Evolutionary conservation across 139 green algal species (phyloP), one percentile per base, ranked within the genome.

Genomic region (Pseudopediastrum boryanum): DNA sequence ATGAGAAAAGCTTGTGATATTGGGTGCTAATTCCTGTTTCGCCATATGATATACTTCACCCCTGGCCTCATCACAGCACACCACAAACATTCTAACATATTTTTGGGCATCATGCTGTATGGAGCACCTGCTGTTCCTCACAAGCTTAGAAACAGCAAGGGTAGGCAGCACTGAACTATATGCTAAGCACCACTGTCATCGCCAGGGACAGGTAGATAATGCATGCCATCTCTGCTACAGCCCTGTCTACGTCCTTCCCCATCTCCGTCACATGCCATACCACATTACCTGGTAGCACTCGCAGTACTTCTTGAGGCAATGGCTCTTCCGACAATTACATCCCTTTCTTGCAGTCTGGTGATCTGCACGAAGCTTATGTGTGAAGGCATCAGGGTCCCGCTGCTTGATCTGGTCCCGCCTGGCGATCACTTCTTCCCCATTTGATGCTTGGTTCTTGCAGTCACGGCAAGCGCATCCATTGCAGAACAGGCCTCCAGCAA

Each of bases 271-370:
- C 56, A 65, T 65, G 9, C 10, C 48, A 4, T 23, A 2, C 33
- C 4, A 54, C 12, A 75, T 35, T 64, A 94, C 94, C 89, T 98
- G 94, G 85, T 93, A 99, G 91, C 96, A 99, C 86, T 99, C 96
- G 85, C 96, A 99, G 88, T 99, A 99, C 90, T 98, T 98, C 69
- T 99, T 99, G 39, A 93, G 88, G 90, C 96, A 99, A 70, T 92
- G 82, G 46, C 84, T 93, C 63, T 91, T 79, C 80, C 85, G 79
- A 69, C 83, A 86, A 33, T 81, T 83, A 74, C 81, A 89, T 42
- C 85, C 81, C 71, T 83, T 81, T 36, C 81, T 76, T 61, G 86
- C 77, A 42, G 77, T 46, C n/a, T 64, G 68, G 10, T 44, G 44
- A 31, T 54, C 75, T 2, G 62, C 62, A 43, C 46, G 33, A 9